Evolutionary conservation across 768 basidiomycete genomes (phyloP).

Genomic region (Rossbeevera mucosa): DNA sequence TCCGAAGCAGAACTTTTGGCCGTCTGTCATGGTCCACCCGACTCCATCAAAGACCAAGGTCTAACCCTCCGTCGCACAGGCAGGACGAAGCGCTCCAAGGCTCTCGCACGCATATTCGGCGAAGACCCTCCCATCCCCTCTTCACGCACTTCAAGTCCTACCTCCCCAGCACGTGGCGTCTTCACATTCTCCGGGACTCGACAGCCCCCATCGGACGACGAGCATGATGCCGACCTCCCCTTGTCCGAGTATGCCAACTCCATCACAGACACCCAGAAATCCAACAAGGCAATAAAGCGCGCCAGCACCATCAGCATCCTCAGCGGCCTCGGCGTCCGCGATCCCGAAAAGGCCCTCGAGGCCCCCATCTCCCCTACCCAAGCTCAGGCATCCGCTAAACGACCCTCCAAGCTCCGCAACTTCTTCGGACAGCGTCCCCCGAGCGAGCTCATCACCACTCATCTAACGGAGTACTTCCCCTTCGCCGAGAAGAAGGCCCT

Average conservation of each 20-base stretch:
- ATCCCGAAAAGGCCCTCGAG: conserved; percentile 65
- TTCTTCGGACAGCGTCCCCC: conserved; percentile 99
- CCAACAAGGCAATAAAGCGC: conserved; percentile 51
- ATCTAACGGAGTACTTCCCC: conserved; percentile 94
- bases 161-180: conserved; percentile 23
- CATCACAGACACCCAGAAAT: conserved; percentile 25
- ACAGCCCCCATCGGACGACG: conserved; percentile 30
- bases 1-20: conserved; percentile 77
- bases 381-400: conserved; percentile 30
- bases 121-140: conserved; percentile 35
- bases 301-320: conserved; percentile 94
- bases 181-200: conserved; percentile 12
- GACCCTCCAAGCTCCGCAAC: conserved; percentile 76
- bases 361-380: conserved; percentile 49
- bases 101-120: conserved; percentile 45
- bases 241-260: conserved; percentile 31
- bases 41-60: conserved; percentile 75
- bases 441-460: conserved; percentile 92
- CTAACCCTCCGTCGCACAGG: conserved; percentile 64
- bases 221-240: conserved; percentile 33
- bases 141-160: conserved; percentile 33
- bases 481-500: conserved; percentile 87
- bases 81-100: conserved; percentile 38
- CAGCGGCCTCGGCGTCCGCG: conserved; percentile 85
- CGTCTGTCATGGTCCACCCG: conserved; percentile 77